Evolutionary conservation across 2,329 filamentous ascomycete species (phyloP).

Genomic region (Colletotrichum godetiae): DNA sequence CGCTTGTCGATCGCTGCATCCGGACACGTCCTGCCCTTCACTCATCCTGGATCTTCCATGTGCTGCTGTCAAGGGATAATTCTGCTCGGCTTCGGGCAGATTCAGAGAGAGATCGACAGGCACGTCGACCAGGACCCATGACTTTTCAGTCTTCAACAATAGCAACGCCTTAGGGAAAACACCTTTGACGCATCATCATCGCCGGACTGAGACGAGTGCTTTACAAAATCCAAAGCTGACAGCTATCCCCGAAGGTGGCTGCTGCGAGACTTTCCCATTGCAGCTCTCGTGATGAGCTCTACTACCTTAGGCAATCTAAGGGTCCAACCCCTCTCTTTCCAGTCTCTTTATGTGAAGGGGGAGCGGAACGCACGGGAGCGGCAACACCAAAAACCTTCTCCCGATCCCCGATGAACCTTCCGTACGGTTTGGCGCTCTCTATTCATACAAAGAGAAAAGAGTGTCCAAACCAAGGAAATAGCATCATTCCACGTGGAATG

Average conservation of each 20-base stretch:
- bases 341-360: slow-evolving; percentile 13
- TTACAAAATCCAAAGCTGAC: neutral
- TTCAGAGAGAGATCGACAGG: slow-evolving; percentile 31
- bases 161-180: neutral
- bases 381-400: slow-evolving; percentile 25
- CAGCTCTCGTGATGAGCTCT: slow-evolving; percentile 9
- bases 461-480: neutral
- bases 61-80: slow-evolving; percentile 8
- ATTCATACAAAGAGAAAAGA: neutral
- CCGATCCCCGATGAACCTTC: slow-evolving; percentile 12
- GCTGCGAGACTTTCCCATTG: slow-evolving; percentile 6
- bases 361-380: slow-evolving; percentile 35
- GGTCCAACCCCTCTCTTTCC: slow-evolving; percentile 22
- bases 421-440: neutral
- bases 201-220: neutral
- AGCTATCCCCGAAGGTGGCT: neutral
- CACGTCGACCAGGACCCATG: slow-evolving; percentile 12
- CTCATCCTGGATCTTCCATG: slow-evolving; percentile 21
- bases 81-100: slow-evolving; percentile 19
- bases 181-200: neutral
- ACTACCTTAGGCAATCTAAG: slow-evolving; percentile 5
- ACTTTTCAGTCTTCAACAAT: neutral
- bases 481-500: slow-evolving; percentile 18
- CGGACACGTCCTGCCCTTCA: slow-evolving; percentile 1
- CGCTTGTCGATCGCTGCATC: slow-evolving; percentile 31